Base-by-base conservation (phyloP, 1,284 basidiomycete species). In the Trametes pubescens region DNA sequence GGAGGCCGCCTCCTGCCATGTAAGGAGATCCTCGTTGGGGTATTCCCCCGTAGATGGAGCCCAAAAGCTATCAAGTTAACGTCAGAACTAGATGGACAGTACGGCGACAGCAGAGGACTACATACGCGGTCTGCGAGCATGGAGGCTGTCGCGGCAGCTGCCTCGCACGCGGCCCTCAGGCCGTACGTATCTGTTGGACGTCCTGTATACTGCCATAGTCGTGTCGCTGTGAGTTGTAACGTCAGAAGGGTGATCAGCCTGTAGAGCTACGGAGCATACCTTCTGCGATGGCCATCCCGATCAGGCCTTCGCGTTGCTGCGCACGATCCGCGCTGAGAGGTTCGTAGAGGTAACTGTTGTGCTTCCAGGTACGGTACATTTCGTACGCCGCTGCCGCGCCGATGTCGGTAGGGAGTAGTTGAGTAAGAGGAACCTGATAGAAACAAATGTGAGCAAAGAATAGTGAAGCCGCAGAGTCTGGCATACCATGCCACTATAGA, bases 321-420 rank as follows among this genome's bases (percentile, higher is more conserved):
- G 84, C 84, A 52, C 76, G 72, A 61, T 88, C 84, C 4, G 80
- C 83, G 61, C 81, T 81, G 13, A 87, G 71, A 24, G 84, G 84
- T 62, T 85, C 83, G 66, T 85, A 83, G 43, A 88, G 78, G 49
- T 76, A 79, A 60, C 86, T 83, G 66, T 84, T 81, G 62, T 73
- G 65, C 51, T 84, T 84, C 85, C 86, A 89, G 49, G 80, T 81
- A n/a, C 86, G 81, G 74, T 87, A 87, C 0, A 86, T 86, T 71
- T 89, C 86, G 71, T 89, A 90, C 0, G 87, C 88, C n/a, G 88
- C 87, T 3, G 88, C 88, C 68, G 88, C 83, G 0, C 88, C 88
- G 34, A 90, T 79, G 62, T 89, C 86, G 22, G 74, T 68, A 1
- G 87, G 84, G 8, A 78, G 72, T 74, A 87, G 77, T 51, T 69